Conservation (phyloP, 306 rosid species). For the Begonia fuchsioides region DNA sequence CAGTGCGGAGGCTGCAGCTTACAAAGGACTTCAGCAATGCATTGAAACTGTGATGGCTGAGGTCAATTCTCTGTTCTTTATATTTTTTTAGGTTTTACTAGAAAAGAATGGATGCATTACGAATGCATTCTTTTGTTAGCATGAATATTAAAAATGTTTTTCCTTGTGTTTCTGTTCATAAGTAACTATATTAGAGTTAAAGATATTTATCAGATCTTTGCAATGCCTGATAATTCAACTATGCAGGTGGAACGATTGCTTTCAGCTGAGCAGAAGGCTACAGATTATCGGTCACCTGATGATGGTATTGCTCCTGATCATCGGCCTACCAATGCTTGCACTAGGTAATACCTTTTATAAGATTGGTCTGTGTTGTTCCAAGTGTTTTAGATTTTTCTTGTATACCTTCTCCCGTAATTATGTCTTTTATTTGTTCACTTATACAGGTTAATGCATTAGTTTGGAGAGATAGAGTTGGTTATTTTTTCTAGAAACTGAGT, state of each 20-base stretch:
- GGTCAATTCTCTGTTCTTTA: slow-evolving; percentile 33
- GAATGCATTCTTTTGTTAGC: no score
- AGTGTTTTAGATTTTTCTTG: no score
- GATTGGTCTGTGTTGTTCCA: neutral
- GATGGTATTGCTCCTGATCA: slow-evolving; percentile 95
- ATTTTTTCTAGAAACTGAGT: no score
- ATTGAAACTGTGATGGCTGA: slow-evolving; percentile 99
- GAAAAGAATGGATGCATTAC: no score
- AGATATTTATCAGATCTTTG: no score
- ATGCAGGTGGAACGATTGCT: slow-evolving; percentile 88
- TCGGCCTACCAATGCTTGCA: slow-evolving; percentile 88
- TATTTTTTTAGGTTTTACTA: neutral
- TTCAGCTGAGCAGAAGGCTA: slow-evolving; percentile 91
- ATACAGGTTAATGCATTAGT: no score
- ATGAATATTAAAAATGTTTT: no score
- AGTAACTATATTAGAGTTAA: no score
- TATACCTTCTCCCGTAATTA: no score
- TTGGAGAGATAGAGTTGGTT: no score
- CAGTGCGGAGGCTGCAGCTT: slow-evolving; percentile 98
- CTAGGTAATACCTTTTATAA: slow-evolving; percentile 40
- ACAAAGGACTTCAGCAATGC: slow-evolving; percentile 83
- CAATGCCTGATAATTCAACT: slow-evolving; percentile 10
- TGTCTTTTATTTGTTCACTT: no score
- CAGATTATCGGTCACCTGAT: slow-evolving; percentile 82
- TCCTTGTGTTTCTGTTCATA: no score